Evolutionary conservation across 2,329 filamentous ascomycete species (phyloP).

Genomic region (Hypoxylon sp.): DNA sequence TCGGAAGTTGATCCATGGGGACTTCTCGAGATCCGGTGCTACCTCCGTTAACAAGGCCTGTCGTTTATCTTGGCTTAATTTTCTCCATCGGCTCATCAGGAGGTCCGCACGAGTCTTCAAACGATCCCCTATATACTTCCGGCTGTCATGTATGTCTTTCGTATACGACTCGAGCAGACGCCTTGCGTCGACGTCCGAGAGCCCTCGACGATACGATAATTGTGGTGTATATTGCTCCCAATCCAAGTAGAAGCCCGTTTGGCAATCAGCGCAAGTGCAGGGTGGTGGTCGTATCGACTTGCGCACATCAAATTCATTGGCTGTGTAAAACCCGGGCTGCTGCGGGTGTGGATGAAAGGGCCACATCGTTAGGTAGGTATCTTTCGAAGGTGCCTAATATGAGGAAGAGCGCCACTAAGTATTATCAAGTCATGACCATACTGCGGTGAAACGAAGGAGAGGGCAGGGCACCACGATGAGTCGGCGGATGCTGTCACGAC

Average conservation of each 20-base stretch:
- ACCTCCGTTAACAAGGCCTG: slow-evolving; percentile 4
- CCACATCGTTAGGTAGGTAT: not conserved
- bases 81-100: slow-evolving; percentile 22
- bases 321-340: not conserved
- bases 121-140: not conserved
- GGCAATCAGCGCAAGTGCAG: not conserved
- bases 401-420: too few species aligned
- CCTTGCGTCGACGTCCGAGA: not conserved
- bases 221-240: not conserved
- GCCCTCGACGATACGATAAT: not conserved
- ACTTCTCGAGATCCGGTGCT: slow-evolving; percentile 6
- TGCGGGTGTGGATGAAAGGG: not conserved
- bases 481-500: too few species aligned
- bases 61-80: slow-evolving; percentile 15
- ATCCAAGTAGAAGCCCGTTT: not conserved
- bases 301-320: not conserved
- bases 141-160: slow-evolving; percentile 13
- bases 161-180: slow-evolving; percentile 3
- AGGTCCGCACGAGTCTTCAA: slow-evolving; percentile 18
- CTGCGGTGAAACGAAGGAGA: too few species aligned
- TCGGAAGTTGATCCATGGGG: slow-evolving; percentile 9
- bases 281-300: slow-evolving; percentile 6
- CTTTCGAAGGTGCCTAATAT: not conserved
- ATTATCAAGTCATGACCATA: too few species aligned
- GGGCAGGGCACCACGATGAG: too few species aligned